A percentile compares a stretch with the other conserved stretches of the same genome.
Evolutionary conservation across 2,329 filamentous ascomycete species (phyloP).

Genomic region (Coleophoma eucalyptorum): DNA sequence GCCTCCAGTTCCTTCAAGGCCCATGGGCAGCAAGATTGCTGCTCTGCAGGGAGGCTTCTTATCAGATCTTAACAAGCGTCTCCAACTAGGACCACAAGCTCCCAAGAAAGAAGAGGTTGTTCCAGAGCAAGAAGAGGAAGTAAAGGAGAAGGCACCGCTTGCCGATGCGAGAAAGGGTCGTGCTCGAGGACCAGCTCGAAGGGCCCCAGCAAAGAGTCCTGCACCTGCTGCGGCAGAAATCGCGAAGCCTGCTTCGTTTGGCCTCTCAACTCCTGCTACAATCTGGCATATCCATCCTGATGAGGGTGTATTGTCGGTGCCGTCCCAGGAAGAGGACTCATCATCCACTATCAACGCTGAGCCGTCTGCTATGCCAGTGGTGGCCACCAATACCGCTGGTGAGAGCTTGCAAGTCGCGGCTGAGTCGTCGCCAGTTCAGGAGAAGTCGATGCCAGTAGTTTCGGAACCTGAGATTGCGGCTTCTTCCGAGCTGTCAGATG

Average conservation of each 20-base stretch:
- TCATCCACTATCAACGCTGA: constrained; percentile 8
- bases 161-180: constrained; percentile 86
- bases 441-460: no score
- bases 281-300: constrained; percentile 38
- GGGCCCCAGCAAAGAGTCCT: constrained; percentile 53
- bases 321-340: constrained; percentile 9
- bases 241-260: constrained; percentile 10
- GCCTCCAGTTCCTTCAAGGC: constrained; percentile 75
- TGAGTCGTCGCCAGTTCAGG: neutral
- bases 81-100: constrained; percentile 80
- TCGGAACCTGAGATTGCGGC: no score
- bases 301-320: constrained; percentile 31
- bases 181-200: constrained; percentile 80
- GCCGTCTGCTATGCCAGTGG: constrained; percentile 14
- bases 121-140: constrained; percentile 51
- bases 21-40: constrained; percentile 81
- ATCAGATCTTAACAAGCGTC: constrained; percentile 84
- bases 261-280: constrained; percentile 29
- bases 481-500: neutral
- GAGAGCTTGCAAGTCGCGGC: constrained; percentile 12
- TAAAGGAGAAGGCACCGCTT: constrained; percentile 72
- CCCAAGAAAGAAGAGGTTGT: constrained; percentile 69
- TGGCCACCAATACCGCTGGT: constrained; percentile 21
- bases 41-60: constrained; percentile 89
- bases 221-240: constrained; percentile 12